Percentiles rank a stretch among this genome's conserved stretches.
These are phyloP conservation scores for Botryotinia convoluta DNA, from an alignment of 2,329 filamentous ascomycete genomes.

Conservation along the genomic window DNA sequence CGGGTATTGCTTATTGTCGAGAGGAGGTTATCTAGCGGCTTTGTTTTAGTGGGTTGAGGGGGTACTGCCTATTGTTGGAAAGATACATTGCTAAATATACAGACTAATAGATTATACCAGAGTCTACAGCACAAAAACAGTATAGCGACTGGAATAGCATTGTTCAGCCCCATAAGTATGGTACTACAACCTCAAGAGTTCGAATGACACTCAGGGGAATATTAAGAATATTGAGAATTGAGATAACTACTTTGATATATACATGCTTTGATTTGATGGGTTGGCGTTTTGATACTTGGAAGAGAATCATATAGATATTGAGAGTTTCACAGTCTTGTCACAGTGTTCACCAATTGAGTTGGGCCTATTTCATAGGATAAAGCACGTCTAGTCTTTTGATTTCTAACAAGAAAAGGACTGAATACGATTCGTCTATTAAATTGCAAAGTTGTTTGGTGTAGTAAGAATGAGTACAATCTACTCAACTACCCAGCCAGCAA, in stretches of 20 bases:
- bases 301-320: background rate
- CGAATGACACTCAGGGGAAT: no score
- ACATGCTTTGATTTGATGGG: no score
- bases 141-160: background rate
- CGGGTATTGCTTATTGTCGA: background rate
- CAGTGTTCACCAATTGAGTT: background rate
- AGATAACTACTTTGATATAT: no score
- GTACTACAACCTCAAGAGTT: no score
- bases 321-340: fast-evolving
- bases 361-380: background rate
- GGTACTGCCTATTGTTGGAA: background rate
- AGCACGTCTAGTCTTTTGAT: fast-evolving
- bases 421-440: fast-evolving
- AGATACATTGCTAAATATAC: background rate
- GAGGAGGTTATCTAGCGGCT: fast-evolving
- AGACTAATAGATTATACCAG: fast-evolving
- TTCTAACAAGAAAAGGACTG: background rate
- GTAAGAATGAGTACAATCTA: background rate
- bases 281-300: fast-evolving
- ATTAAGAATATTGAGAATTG: no score
- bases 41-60: background rate
- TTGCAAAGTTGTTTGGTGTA: background rate
- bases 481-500: fast-evolving
- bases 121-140: no score
- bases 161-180: fast-evolving